phyloP scores from a whole-genome alignment of 2,329 filamentous ascomycete species.

The Fusarium sp. region DNA sequence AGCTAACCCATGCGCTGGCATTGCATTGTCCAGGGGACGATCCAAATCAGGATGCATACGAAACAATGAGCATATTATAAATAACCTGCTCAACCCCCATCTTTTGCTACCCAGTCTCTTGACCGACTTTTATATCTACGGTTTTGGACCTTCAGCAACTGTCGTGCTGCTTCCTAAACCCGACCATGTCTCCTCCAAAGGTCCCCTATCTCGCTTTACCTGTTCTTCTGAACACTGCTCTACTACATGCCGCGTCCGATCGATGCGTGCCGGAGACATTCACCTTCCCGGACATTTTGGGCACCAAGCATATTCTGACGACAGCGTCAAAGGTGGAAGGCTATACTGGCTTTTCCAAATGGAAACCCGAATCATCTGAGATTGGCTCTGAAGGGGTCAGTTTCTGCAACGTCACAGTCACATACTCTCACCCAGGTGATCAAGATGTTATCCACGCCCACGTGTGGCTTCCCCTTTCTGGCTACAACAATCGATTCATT shows the following conservation, averaged over 20 bases:
- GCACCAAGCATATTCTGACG: background rate
- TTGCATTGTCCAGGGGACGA: background rate
- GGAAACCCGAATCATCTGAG: background rate
- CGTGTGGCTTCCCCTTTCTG: background rate
- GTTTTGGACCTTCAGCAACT: too few relatives aligned
- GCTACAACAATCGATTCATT: conserved; percentile 1
- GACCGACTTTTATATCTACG: background rate
- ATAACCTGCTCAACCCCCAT: background rate
- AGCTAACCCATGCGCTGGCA: background rate
- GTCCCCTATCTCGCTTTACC: background rate
- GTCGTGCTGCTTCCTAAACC: background rate
- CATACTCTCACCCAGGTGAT: background rate
- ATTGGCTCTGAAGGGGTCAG: background rate
- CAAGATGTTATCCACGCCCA: background rate
- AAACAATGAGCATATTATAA: background rate
- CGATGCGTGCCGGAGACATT: background rate
- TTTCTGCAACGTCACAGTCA: conserved; percentile 11
- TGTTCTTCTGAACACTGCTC: background rate
- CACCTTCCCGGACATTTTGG: background rate
- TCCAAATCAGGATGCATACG: background rate
- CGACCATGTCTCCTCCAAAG: background rate
- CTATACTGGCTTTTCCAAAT: background rate
- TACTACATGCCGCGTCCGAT: background rate
- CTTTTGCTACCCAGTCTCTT: background rate
- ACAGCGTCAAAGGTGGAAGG: background rate